phyloP scores from a whole-genome alignment of 345 rosid genomes.

The Brassica cretica region DNA sequence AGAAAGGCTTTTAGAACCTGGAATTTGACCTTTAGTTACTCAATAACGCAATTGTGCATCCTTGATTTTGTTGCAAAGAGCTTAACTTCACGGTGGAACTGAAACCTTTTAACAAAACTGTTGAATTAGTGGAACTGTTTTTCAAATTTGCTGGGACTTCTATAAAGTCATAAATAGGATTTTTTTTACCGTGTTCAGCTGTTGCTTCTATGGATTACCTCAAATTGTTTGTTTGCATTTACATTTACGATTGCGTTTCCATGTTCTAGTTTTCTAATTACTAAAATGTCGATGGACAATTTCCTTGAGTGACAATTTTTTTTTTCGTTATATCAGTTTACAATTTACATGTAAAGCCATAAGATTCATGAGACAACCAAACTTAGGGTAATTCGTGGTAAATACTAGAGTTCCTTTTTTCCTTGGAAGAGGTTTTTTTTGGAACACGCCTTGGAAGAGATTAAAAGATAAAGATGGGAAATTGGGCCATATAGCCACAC shows the following conservation, averaged over 20 bases:
- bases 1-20: background rate
- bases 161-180: background rate
- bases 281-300: background rate
- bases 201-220: background rate
- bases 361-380: background rate
- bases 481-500: no score
- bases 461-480: background rate
- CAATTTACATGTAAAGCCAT: conserved; percentile 3
- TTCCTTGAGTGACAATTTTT: background rate
- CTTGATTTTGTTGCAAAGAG: conserved; percentile 15
- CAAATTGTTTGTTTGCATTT: background rate
- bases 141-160: background rate
- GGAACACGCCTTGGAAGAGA: background rate
- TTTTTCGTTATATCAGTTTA: background rate
- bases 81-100: conserved; percentile 1
- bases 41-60: background rate
- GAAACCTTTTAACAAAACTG: background rate
- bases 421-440: background rate
- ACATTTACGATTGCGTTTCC: background rate
- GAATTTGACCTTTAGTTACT: background rate
- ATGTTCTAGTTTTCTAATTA: background rate
- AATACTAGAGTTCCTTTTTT: background rate
- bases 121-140: background rate
- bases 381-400: background rate
- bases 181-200: background rate